A percentile compares a stretch with the other conserved stretches of the same genome.
Conservation (phyloP, 208 protist species). For the Phytomonas sp. region DNA sequence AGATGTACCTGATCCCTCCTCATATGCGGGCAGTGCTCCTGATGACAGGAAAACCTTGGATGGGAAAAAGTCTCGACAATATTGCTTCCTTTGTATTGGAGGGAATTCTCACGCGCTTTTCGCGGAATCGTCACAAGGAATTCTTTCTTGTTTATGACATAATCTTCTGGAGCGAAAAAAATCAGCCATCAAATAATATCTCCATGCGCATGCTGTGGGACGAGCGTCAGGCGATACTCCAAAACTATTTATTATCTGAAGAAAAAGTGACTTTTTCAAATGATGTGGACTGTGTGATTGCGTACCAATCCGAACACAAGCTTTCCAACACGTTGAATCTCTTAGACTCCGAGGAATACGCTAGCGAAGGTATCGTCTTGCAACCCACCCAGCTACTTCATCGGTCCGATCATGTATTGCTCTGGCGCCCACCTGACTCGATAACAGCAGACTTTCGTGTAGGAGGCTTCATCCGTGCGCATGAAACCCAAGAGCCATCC, state of each 20-base stretch:
- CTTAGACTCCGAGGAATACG: conserved; percentile 57
- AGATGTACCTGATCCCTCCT: conserved; percentile 66
- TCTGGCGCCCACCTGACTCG: conserved; percentile 60
- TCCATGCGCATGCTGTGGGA: conserved; percentile 49
- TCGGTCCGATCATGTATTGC: conserved; percentile 44
- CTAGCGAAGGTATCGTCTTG: conserved; percentile 68
- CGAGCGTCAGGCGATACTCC: conserved; percentile 51
- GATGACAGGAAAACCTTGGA: conserved; percentile 48
- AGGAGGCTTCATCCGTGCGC: conserved; percentile 23
- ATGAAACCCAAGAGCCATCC: conserved; percentile 10
- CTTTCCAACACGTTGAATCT: conserved; percentile 38
- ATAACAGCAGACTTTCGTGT: conserved; percentile 77
- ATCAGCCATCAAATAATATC: conserved; percentile 30
- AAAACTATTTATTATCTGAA: conserved; percentile 38
- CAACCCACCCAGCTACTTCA: conserved; percentile 40
- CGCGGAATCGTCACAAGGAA: conserved; percentile 39
- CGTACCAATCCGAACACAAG: conserved; percentile 46
- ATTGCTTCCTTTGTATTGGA: conserved; percentile 60
- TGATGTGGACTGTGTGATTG: conserved; percentile 51
- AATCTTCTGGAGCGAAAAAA: conserved; percentile 63
- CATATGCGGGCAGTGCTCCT: conserved; percentile 70
- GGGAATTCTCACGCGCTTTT: conserved; percentile 51
- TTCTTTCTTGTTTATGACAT: conserved; percentile 71
- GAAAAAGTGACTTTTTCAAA: conserved; percentile 26
- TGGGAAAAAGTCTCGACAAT: conserved; percentile 34